phyloP scores from a whole-genome alignment of 352 stramenopile genomes.

The Phytophthora sojae region DNA sequence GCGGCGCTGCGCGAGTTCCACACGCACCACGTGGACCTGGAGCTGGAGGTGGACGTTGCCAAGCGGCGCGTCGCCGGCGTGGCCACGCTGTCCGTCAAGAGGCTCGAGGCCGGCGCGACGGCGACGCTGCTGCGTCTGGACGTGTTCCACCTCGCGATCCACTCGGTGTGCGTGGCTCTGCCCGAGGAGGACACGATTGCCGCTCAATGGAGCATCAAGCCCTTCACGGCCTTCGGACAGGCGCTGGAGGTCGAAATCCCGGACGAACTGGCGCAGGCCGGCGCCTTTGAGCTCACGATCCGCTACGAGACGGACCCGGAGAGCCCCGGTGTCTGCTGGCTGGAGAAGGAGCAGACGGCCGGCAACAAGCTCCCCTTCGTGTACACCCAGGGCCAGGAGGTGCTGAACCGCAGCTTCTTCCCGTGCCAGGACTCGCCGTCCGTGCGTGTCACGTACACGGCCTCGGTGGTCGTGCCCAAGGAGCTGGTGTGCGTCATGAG shows the following conservation, averaged over 20 bases:
- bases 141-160: conserved; percentile 68
- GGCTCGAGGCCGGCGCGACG: conserved; percentile 15
- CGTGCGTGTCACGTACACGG: conserved; percentile 96
- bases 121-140: conserved; percentile 51
- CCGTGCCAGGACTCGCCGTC: conserved; percentile 94
- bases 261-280: conserved; percentile 22
- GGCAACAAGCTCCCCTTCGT: conserved; percentile 81
- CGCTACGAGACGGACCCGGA: conserved; percentile 69
- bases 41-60: conserved; percentile 58
- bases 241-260: conserved; percentile 60
- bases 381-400: conserved; percentile 89
- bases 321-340: conserved; percentile 85
- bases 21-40: conserved; percentile 61
- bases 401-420: conserved; percentile 88
- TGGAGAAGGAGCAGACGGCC: conserved; percentile 85
- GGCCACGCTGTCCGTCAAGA: conserved; percentile 49
- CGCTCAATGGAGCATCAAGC: conserved; percentile 51
- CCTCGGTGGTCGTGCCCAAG: conserved; percentile 90
- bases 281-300: conserved; percentile 47
- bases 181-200: conserved; percentile 23
- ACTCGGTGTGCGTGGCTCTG: conserved; percentile 44
- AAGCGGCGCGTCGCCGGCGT: conserved; percentile 34
- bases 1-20: conserved; percentile 54
- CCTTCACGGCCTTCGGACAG: conserved; percentile 75
- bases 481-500: conserved; percentile 93